phyloP scores from a whole-genome alignment of 1,139 yeast species.

The Taphrina flavorubra region DNA sequence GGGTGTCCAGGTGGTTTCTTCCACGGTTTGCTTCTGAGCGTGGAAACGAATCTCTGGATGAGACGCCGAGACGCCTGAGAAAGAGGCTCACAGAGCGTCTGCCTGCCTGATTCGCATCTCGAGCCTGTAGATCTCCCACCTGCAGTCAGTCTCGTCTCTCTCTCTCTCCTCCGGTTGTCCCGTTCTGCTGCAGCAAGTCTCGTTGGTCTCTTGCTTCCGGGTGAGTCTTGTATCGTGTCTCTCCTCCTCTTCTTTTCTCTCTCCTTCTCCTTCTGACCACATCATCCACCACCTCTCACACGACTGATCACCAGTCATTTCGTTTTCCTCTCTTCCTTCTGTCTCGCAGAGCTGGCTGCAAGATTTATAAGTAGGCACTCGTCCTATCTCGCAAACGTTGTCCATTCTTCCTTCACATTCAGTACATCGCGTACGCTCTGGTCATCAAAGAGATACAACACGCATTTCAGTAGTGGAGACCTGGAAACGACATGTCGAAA shows the following conservation, averaged over 20 bases:
- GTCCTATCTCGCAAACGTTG: neutral
- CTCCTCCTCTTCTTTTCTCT: neutral
- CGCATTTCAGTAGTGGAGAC: neutral
- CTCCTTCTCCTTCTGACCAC: neutral
- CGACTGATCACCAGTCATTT: neutral
- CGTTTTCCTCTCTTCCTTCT: neutral
- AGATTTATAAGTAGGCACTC: no score
- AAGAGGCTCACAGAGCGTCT: no score
- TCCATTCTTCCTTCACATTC: neutral
- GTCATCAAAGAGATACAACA: neutral
- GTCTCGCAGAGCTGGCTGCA: neutral
- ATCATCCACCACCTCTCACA: neutral
- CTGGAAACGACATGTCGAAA: neutral
- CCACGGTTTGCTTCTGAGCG: no score
- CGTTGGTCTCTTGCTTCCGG: neutral
- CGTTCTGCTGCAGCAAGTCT: neutral
- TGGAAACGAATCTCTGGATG: no score
- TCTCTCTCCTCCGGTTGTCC: neutral
- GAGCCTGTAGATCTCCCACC: conserved; percentile 7
- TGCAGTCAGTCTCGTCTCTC: conserved; percentile 2
- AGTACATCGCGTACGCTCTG: neutral
- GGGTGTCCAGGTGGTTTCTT: no score
- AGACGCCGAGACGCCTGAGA: no score
- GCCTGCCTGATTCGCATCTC: neutral
- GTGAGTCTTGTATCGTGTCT: neutral